A percentile compares a stretch with the other conserved stretches of the same genome.
These are phyloP conservation scores for Colletotrichum scovillei DNA, from an alignment of 2,329 filamentous ascomycete genomes.

Conservation along the genomic window DNA sequence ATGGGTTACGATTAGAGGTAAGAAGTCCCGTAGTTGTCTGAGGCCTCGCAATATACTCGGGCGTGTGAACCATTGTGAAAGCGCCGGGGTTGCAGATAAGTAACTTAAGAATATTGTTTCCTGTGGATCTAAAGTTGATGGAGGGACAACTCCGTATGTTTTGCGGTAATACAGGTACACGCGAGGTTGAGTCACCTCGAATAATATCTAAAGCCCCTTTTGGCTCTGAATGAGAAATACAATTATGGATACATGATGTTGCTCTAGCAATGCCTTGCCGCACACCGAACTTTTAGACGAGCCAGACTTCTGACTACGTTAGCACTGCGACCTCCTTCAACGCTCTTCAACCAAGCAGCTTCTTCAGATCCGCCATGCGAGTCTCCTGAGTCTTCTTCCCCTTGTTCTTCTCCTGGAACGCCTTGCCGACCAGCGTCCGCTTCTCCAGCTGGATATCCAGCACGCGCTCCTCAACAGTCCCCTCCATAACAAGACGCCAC, in stretches of 20 bases:
- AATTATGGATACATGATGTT: neutral
- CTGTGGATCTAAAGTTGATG: neutral
- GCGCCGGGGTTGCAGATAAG: neutral
- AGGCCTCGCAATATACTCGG: neutral
- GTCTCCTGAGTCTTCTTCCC: slow-evolving; percentile 67
- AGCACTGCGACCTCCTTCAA: neutral
- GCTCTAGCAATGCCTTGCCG: neutral
- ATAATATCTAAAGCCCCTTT: neutral
- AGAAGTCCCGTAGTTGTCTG: neutral
- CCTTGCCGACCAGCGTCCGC: slow-evolving; percentile 79
- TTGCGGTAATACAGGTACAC: neutral
- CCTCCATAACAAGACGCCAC: slow-evolving; percentile 84
- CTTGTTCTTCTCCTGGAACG: slow-evolving; percentile 79
- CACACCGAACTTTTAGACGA: neutral
- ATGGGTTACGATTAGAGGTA: neutral
- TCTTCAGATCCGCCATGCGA: slow-evolving; percentile 65
- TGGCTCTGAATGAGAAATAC: neutral
- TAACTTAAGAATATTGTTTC: neutral
- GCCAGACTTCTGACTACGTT: neutral
- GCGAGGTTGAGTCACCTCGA: neutral
- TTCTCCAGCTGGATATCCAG: slow-evolving; percentile 83
- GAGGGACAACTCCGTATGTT: neutral
- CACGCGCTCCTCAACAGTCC: slow-evolving; percentile 83
- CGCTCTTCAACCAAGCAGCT: slow-evolving; percentile 52
- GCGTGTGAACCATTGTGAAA: neutral